Conservation (phyloP, 148 eudicot genomes). For the Persicaria tinctoria region DNA sequence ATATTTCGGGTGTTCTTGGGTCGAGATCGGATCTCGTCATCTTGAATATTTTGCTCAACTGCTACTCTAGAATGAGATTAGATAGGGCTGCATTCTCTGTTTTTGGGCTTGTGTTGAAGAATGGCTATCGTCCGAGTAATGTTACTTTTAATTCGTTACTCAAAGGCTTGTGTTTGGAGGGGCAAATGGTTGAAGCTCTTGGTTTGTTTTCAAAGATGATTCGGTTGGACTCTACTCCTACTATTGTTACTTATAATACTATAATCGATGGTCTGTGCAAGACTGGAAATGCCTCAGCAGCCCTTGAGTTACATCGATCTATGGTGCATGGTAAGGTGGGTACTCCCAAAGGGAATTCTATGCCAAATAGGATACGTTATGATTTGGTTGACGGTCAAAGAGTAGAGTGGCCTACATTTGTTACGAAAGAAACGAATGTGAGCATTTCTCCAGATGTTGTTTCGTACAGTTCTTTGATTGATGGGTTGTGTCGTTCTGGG, state of each 20-base stretch:
- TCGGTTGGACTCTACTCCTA: constrained; percentile 21
- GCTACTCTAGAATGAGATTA: too few relatives aligned
- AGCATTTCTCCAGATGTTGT: neutral
- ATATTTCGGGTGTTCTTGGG: too few relatives aligned
- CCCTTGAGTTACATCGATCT: constrained; percentile 16
- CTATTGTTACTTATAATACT: constrained; percentile 15
- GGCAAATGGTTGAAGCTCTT: constrained; percentile 13
- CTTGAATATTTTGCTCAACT: too few relatives aligned
- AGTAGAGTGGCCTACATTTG: neutral
- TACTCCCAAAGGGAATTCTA: neutral
- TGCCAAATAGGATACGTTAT: constrained; percentile 15
- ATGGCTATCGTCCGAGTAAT: constrained; percentile 12
- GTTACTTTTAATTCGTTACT: constrained; percentile 17
- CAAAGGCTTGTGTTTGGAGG: constrained; percentile 23
- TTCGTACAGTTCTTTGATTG: neutral
- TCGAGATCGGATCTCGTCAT: too few relatives aligned
- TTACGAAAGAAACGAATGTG: neutral
- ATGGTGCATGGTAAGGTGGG: constrained; percentile 8
- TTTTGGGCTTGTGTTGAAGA: too few relatives aligned
- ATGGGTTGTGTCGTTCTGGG: neutral
- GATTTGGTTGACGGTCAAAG: neutral
- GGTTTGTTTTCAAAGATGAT: constrained; percentile 16
- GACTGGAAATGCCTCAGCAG: constrained; percentile 17
- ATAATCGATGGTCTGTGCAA: constrained; percentile 20
- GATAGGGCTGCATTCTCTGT: too few relatives aligned